Conservation (phyloP, 2,329 filamentous ascomycete species). For the Xylariaceae sp. region DNA sequence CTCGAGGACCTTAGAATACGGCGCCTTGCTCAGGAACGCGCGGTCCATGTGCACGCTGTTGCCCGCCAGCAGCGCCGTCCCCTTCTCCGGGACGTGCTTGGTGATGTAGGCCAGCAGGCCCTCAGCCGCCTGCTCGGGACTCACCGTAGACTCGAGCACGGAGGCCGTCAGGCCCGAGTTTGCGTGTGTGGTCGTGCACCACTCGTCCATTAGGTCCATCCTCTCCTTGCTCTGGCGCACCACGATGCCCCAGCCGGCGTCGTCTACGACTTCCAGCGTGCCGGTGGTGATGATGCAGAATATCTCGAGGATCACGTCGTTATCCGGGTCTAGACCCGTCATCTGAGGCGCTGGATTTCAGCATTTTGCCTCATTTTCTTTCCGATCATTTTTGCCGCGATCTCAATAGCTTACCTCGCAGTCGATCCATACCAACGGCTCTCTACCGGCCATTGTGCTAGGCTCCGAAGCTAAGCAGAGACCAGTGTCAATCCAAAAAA, state of each 20-base stretch:
- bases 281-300: slow-evolving; percentile 87
- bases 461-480: not conserved
- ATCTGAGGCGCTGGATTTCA: slow-evolving; percentile 55
- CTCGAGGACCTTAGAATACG: slow-evolving; percentile 68
- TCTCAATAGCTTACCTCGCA: slow-evolving; percentile 43
- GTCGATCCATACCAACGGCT: slow-evolving; percentile 27
- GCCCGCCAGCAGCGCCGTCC: slow-evolving; percentile 71
- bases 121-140: slow-evolving; percentile 66
- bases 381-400: not conserved
- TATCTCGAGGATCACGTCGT: slow-evolving; percentile 84
- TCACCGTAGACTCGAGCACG: slow-evolving; percentile 69
- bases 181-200: slow-evolving; percentile 80
- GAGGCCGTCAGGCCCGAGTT: slow-evolving; percentile 75
- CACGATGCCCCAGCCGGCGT: slow-evolving; percentile 71
- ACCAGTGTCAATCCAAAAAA: not conserved
- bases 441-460: slow-evolving; percentile 14
- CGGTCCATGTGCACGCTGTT: slow-evolving; percentile 92
- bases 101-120: slow-evolving; percentile 75
- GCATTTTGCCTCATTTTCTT: not conserved
- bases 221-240: slow-evolving; percentile 68
- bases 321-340: slow-evolving; percentile 77
- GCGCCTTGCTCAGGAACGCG: slow-evolving; percentile 69
- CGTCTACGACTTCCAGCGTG: slow-evolving; percentile 70
- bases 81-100: slow-evolving; percentile 61
- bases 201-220: slow-evolving; percentile 77